Base-by-base conservation (phyloP, 2,329 filamentous ascomycete genomes). In the Monilinia vaccinii-corymbosi region DNA sequence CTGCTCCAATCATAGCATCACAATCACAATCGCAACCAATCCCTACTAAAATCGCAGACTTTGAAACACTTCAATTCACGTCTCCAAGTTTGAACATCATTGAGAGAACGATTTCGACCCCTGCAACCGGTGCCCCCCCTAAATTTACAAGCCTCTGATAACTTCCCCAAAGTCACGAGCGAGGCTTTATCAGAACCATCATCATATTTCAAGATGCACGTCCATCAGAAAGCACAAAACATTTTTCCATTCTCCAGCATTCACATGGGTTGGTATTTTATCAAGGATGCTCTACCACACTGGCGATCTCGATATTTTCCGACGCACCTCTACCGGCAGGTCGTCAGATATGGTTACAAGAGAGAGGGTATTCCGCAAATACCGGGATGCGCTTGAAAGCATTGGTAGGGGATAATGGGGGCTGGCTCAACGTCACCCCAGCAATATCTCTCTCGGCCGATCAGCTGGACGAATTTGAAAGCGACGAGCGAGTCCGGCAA, bases 391-490 rank as follows among this genome's bases (percentile, higher is more conserved):
- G 78, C 8, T 74, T 85, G 32, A 87, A 86, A 69, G 81, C 84
- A 0, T 71, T 88, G 1, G 73, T 88, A 40, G 81, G 84, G 9
- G 77, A 79, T 0, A 81, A 78, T 14, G 76, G 78, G 9, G 77
- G 74, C 66, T 89, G 87, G 86, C 75, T 89, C 14, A 79, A 89
- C 61, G 85, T 89, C 2, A 89, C 87, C 0, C 87, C 87, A 0
- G 74, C 75, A 0, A 71, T 76, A 2, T 75, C 75, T 25, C 76
- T 81, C 0, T 68, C 71, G 0, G 67, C 76, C 0, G 73, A 79
- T 0, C 78, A 85, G 50, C 67, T 89, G 1, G 73, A 79, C 0
- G 74, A n/a, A n/a, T n/a, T n/a, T n/a, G n/a, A 76, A 1, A 73
- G 73, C 0, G 83, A 88, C 40, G 87, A 89, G 68, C 78, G 86